Conservation (phyloP, 1,284 basidiomycete genomes). For the Ceratobasidium papillatum region DNA sequence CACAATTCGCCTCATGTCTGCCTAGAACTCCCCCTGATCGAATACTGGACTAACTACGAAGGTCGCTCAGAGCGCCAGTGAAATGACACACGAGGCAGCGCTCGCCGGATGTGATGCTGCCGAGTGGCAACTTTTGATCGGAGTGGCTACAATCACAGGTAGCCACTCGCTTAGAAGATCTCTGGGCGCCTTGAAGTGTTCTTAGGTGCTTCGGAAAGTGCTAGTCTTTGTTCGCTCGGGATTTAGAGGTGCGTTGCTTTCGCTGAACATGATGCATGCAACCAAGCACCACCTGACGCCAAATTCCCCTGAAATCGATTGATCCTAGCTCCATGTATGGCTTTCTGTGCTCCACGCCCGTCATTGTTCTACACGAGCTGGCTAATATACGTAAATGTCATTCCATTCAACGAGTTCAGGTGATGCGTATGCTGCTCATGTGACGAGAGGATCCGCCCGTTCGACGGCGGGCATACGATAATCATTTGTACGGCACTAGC, state of each 20-base stretch:
- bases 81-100: neutral
- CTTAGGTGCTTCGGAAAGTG: neutral
- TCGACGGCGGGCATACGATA: neutral
- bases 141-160: slow-evolving; percentile 1
- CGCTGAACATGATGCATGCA: neutral
- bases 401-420: neutral
- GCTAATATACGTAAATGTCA: neutral
- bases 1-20: no score
- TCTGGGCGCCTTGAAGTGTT: no score
- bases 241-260: no score
- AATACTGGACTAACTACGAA: no score
- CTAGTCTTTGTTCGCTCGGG: no score
- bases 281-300: no score
- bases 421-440: neutral
- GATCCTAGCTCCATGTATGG: no score
- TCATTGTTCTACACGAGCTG: neutral
- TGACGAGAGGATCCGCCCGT: neutral
- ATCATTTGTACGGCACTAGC: no score
- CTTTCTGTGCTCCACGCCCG: neutral
- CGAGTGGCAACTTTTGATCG: neutral
- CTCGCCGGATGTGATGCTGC: neutral
- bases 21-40: no score
- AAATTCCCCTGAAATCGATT: no score
- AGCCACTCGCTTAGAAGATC: neutral
- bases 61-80: neutral